Base-by-base conservation (phyloP, 371 early-diverging fungal genomes). In the Lichtheimia hyalospora region DNA sequence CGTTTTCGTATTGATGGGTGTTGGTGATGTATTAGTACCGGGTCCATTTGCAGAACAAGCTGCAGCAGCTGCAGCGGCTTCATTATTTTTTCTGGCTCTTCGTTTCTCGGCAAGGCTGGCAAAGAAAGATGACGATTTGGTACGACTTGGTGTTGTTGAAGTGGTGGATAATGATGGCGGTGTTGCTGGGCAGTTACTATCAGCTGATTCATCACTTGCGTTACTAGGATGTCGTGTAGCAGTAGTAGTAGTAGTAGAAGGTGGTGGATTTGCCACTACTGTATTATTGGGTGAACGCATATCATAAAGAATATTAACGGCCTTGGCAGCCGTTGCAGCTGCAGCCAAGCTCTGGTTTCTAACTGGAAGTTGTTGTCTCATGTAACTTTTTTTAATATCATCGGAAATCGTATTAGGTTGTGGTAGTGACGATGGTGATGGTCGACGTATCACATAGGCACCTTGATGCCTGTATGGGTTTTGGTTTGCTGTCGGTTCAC, bases 331-430 rank as follows among this genome's bases (percentile, higher is more conserved):
- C 10, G 54, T 54, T 34, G 54, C 54, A n/a, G 61, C 61, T 14
- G 77, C 72, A 44, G 72, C 72, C 13, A 77, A 50, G 42, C 77
- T 77, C 44, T 77, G 77, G 21, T 71, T 71, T 48, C 77, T 59
- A 20, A 77, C 68, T 14, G 77, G 77, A 4, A 77, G 58, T 39
- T 72, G 74, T 49, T 77, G 77, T 15, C 66, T 67, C 13, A 61
- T 67, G 54, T 77, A 77, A 18, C 62, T 74, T 18, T 74, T 69
- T 27, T 64, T 66, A 15, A 74, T 59, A 24, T 58, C 53, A 15
- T 74, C 75, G 25, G 75, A 64, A 52, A 75, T 75, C 0, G n/a
- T 41, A 13, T 16, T 49, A 23, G 54, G 28, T 48, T 34, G 48
- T 25, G 61, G 49, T 3, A 34, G 15, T 43, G 21, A 18, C n/a